These are phyloP conservation scores for Sarocladium oryzae DNA, from an alignment of 2,329 filamentous ascomycete species.

Conservation along the genomic window DNA sequence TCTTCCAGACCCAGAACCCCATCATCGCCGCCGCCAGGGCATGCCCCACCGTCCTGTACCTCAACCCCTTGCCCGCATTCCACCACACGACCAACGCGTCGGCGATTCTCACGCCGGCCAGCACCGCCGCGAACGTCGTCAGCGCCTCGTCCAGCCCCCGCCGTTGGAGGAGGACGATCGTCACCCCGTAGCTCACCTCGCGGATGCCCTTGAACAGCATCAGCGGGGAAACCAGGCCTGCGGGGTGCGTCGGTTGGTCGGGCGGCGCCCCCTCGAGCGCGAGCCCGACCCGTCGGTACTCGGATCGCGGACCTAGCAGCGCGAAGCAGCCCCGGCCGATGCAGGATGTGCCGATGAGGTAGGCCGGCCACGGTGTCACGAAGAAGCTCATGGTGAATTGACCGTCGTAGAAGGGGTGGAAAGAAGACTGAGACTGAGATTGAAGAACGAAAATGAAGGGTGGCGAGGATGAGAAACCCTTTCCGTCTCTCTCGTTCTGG, in stretches of 20 bases:
- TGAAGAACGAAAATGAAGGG: no score
- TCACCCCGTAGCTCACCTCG: slow-evolving; percentile 25
- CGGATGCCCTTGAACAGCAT: slow-evolving; percentile 29
- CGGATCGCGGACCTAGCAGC: neutral
- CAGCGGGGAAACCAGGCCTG: slow-evolving; percentile 21
- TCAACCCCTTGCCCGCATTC: slow-evolving; percentile 19
- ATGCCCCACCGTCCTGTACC: slow-evolving; percentile 8
- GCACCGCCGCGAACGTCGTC: slow-evolving; percentile 21
- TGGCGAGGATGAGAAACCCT: no score
- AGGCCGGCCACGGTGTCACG: slow-evolving; percentile 1
- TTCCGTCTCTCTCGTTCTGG: no score
- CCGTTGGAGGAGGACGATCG: slow-evolving; percentile 21
- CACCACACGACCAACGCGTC: slow-evolving; percentile 28
- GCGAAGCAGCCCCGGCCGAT: slow-evolving; percentile 5
- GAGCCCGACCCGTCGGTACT: neutral
- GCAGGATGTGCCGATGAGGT: slow-evolving; percentile 3
- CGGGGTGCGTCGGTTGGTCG: neutral
- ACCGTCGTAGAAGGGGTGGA: neutral
- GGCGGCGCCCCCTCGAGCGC: neutral
- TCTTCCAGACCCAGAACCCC: neutral
- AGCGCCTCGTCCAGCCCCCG: slow-evolving; percentile 23
- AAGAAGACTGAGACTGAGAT: no score
- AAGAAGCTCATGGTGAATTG: neutral
- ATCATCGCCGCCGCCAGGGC: slow-evolving; percentile 4
- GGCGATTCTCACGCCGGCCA: slow-evolving; percentile 23